Evolutionary conservation across 1,284 basidiomycete species (phyloP).

Genomic region (Austroboletus niveus): DNA sequence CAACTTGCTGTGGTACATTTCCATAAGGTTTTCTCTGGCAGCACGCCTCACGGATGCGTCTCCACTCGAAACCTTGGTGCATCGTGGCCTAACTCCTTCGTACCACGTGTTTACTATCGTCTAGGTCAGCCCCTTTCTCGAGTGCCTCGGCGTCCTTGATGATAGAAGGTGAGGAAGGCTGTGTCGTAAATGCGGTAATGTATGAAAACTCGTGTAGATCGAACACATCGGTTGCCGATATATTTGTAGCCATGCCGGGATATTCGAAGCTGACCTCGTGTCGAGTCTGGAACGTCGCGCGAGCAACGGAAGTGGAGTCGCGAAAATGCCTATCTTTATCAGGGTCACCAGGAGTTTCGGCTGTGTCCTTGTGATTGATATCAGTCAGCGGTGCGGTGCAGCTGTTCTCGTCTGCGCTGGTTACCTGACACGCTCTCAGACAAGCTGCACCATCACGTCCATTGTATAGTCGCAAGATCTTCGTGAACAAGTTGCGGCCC

Average conservation of each 20-base stretch:
- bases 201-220: conserved; percentile 35
- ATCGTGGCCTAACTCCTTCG: conserved; percentile 8
- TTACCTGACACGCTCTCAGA: conserved; percentile 16
- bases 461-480: conserved; percentile 17
- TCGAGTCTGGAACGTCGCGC: conserved; percentile 9
- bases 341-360: neutral
- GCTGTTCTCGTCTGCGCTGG: neutral
- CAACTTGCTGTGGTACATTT: neutral
- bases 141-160: conserved; percentile 6
- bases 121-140: conserved; percentile 9
- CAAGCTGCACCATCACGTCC: conserved; percentile 15
- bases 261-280: conserved; percentile 10
- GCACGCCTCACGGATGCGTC: conserved; percentile 6
- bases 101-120: conserved; percentile 12
- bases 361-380: conserved; percentile 1
- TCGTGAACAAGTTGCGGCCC: conserved; percentile 9
- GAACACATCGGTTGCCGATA: conserved; percentile 18
- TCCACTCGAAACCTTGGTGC: conserved; percentile 11
- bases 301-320: conserved; percentile 9
- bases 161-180: conserved; percentile 28
- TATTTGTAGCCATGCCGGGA: conserved; percentile 11
- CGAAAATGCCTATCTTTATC: neutral
- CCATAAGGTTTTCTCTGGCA: neutral
- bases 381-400: neutral
- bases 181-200: conserved; percentile 32